Base-by-base conservation (phyloP, 805 yeast species). In the Candida caryicola region DNA sequence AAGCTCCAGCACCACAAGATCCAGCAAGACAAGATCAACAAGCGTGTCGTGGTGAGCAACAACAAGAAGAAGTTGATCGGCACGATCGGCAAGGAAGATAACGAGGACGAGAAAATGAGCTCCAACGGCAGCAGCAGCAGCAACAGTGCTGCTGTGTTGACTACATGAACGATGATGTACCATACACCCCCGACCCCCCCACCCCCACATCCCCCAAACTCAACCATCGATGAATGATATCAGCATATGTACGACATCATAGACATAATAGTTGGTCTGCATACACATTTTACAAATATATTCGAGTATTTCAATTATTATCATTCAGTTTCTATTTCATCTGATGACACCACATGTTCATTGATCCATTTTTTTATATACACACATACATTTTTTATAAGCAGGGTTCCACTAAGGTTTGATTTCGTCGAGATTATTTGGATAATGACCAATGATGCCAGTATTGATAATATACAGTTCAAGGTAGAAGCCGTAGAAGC, bases 1-100 rank as follows among this genome's bases (percentile, higher is more conserved):
- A 45, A 44, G 38, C 31, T 39, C 1, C 50, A 46, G 28, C 47
- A 46, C 21, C 45, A 44, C 41, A 46, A 46, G 36, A 39, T 46
- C 17, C 50, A 46, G 26, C 46, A 46, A 37, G 50, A 46, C 33
- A 46, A 43, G 37, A 29, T 35, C 32, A 43, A 43, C 21, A 39
- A 43, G 21, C 37, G 43, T 12, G 40, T 39, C 33, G 42, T 43
- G 16, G 41, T 37, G 23, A 34, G 37, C 37, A 32, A 31, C 19
- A 37, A 37, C 36, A 33, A 27, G 23, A 37, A 41, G 31, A 33
- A 33, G 14, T 21, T 36, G 15, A 15, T 33, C 21, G 38, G 21
- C 15, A 37, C 27, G 33, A 29, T 28, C n/a, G 31, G 30, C 18
- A 31, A 31, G 4, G 17, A 36, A n/a, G 30, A 32, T n/a, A 31